Base-by-base conservation (phyloP, 2,329 filamentous ascomycete species). In the Colletotrichum abscissum region DNA sequence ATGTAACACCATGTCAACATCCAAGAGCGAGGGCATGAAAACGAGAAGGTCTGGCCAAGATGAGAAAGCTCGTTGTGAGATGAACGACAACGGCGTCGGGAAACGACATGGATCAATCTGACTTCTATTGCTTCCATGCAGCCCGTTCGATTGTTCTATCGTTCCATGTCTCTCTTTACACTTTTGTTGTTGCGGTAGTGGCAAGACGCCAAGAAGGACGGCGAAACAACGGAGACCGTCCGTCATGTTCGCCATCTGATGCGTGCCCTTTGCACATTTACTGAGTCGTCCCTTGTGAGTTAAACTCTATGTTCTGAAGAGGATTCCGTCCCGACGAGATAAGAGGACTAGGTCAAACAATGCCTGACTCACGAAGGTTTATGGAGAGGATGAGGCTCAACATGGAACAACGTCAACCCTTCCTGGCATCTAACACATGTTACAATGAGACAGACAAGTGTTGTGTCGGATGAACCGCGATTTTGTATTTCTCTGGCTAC, bases 371-470 rank as follows among this genome's bases (percentile, higher is more conserved):
- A 58, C 24, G 28, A 56, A 55, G 42, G 30, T 56, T 54, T 54
- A n/a, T 30, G 33, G 35, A 54, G 49, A 24, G n/a, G 24, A 59
- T 35, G 58, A 63, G 35, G 30, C 33, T 38, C 54, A 54, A 42
- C 30, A 42, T 63, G 16, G 19, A 60, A 28, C 28, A 42, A 42
- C 4, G 30, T 35, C 49, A 19, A 33, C 52, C 35, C 33, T 59
- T 63, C 49, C 62, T 55, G 35, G n/a, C 46, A 33, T 56, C 69
- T 38, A 63, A 38, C 57, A 38, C 57, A 63, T 59, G 66, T 63
- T 58, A 58, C 46, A 33, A 42, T 16, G 42, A 69, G 58, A 59
- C 58, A 68, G 38, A 62, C 59, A 7, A 9, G 38, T 24, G 5
- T 11, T 35, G 28, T 69, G 58, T 58, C 54, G 59, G 66, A 64